phyloP scores from a whole-genome alignment of 345 rosid species.

The Reutealis trisperma region DNA sequence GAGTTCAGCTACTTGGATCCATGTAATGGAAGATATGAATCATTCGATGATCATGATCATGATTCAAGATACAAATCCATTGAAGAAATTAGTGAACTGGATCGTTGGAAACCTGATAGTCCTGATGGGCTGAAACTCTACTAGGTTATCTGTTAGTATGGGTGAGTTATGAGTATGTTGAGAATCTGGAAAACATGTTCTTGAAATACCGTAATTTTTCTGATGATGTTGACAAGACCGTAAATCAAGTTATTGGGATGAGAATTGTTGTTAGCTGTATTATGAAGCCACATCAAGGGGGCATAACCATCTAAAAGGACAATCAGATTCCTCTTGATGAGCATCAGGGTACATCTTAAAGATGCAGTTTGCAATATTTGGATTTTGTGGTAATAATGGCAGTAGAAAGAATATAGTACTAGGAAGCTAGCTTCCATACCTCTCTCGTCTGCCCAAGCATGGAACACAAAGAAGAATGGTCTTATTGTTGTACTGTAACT shows the following conservation, averaged over 20 bases:
- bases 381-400: too few relatives aligned
- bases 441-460: too few relatives aligned
- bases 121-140: background rate
- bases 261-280: background rate
- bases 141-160: background rate
- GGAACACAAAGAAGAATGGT: too few relatives aligned
- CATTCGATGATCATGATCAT: background rate
- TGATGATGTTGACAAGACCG: background rate
- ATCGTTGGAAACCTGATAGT: constrained; percentile 35
- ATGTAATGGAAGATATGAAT: constrained; percentile 7
- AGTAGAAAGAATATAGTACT: too few relatives aligned
- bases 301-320: background rate
- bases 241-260: background rate
- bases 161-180: background rate
- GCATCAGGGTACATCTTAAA: background rate
- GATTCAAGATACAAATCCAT: background rate
- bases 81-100: constrained; percentile 5
- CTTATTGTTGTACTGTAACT: too few relatives aligned
- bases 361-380: too few relatives aligned
- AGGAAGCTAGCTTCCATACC: too few relatives aligned
- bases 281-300: background rate
- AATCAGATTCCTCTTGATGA: background rate
- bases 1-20: background rate
- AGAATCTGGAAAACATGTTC: background rate
- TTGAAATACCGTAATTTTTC: background rate